A percentile compares a stretch with the other conserved stretches of the same genome.
Evolutionary conservation across 2,329 filamentous ascomycete genomes (phyloP).

Genomic region (Colletotrichum neosansevieriae): DNA sequence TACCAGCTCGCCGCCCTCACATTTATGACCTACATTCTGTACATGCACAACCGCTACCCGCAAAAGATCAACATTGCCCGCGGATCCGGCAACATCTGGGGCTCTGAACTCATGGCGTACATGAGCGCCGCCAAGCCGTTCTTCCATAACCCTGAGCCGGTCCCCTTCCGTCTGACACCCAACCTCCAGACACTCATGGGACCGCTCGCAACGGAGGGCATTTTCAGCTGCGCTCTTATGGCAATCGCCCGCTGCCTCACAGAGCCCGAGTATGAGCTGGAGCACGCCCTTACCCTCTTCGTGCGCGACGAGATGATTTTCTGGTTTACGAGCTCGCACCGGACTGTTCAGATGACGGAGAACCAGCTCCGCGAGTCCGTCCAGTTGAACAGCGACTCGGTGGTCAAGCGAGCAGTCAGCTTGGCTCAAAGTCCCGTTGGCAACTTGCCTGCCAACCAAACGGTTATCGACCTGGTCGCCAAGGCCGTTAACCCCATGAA

Average conservation of each 20-base stretch:
- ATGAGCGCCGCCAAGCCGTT: slow-evolving; percentile 87
- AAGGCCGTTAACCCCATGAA: slow-evolving; percentile 93
- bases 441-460: slow-evolving; percentile 94
- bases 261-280: slow-evolving; percentile 89
- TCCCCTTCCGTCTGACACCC: slow-evolving; percentile 96
- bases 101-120: slow-evolving; percentile 90
- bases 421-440: slow-evolving; percentile 82
- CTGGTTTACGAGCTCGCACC: slow-evolving; percentile 89
- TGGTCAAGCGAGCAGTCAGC: slow-evolving; percentile 90
- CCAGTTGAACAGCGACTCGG: slow-evolving; percentile 86
- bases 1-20: slow-evolving; percentile 96
- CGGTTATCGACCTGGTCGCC: slow-evolving; percentile 93
- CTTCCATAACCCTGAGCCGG: slow-evolving; percentile 95
- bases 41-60: slow-evolving; percentile 95
- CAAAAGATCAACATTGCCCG: slow-evolving; percentile 95
- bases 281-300: slow-evolving; percentile 93
- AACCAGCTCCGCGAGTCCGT: slow-evolving; percentile 82
- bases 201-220: slow-evolving; percentile 93
- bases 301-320: slow-evolving; percentile 98
- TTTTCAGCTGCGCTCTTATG: slow-evolving; percentile 96
- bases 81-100: slow-evolving; percentile 93
- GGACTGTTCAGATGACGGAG: slow-evolving; percentile 66
- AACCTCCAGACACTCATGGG: slow-evolving; percentile 98
- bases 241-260: slow-evolving; percentile 94
- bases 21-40: slow-evolving; percentile 98